Evolutionary conservation across 176 grass and related monocot genomes (phyloP).

Genomic region (Carex kokanica): DNA sequence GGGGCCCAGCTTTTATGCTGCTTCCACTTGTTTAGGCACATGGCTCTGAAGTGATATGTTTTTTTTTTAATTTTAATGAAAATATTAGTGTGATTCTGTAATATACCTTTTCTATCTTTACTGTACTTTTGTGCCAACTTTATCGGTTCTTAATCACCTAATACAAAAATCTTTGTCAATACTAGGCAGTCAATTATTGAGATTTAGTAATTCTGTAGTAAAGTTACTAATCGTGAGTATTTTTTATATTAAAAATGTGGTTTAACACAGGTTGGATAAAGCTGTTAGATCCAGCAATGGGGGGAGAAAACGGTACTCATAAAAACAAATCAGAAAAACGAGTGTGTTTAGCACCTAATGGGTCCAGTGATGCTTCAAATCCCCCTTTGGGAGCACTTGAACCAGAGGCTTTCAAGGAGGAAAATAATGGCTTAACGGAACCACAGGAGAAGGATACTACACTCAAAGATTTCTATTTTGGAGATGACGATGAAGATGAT

Average conservation of each 20-base stretch:
- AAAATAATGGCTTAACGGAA: background rate
- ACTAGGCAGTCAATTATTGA: background rate
- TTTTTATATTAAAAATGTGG: background rate
- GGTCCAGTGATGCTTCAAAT: background rate
- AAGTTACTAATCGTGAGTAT: background rate
- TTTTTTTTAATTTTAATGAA: background rate
- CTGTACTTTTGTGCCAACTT: background rate
- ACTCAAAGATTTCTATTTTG: constrained; percentile 61
- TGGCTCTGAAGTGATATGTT: background rate
- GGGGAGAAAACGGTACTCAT: background rate
- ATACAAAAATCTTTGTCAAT: background rate
- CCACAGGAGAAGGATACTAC: constrained; percentile 32
- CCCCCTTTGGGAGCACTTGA: background rate
- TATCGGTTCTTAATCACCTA: background rate
- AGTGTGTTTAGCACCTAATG: background rate
- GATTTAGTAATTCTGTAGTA: background rate
- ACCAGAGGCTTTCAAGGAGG: background rate
- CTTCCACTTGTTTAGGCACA: background rate
- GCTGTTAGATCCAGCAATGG: background rate
- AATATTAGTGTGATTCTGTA: background rate
- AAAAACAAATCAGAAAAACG: constrained; percentile 14
- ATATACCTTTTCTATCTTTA: background rate
- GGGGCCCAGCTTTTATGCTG: background rate
- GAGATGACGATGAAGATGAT: constrained; percentile 63
- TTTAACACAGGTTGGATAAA: background rate